Base-by-base conservation (phyloP, 2,329 filamentous ascomycete species). In the Diaporthe nobilis region DNA sequence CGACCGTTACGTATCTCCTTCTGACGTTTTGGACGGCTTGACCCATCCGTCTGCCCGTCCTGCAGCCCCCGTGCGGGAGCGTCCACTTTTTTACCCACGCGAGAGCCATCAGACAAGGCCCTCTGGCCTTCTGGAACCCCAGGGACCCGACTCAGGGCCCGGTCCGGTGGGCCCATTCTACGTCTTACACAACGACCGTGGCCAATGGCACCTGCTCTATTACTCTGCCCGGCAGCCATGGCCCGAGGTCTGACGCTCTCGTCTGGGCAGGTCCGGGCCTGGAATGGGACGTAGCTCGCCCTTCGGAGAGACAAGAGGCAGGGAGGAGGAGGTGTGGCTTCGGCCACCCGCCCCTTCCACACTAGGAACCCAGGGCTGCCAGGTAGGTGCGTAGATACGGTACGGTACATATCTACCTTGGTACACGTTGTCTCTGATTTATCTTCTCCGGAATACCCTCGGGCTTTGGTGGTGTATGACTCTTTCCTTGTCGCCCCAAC, bases 361-460 rank as follows among this genome's bases (percentile, higher is more conserved):
- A n/a, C 55, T 37, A 12, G 34, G 20, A 49, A 28, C 37, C 58
- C 53, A 31, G 60, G 61, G 42, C 42, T 47, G 15, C 28, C 10
- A 34, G 17, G 63, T 51, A 68, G 44, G 34, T 31, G 31, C 31
- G 47, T 25, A 51, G 17, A 51, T 37, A 49, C 31, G 25, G 39
- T 37, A 49, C 31, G 25, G 39, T 13, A 39, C 51, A 8, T 5
- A 4, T 22, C 9, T 55, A 47, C 25, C 15, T 34, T 12, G n/a
- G 42, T 28, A 65, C 42, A 44, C 60, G 65, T 13, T 49, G 61
- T 75, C 65, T 73, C 71, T 73, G 74, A 73, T 73, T 70, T 65
- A 77, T 73, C 58, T 53, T 61, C 63, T 51, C 72, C 70, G 75
- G 68, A 60, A 72, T 71, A 55, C 60, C 60, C 67, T 75, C 61